Conservation (phyloP, 2,329 filamentous ascomycete species). For the Xylaria hypoxylon region DNA sequence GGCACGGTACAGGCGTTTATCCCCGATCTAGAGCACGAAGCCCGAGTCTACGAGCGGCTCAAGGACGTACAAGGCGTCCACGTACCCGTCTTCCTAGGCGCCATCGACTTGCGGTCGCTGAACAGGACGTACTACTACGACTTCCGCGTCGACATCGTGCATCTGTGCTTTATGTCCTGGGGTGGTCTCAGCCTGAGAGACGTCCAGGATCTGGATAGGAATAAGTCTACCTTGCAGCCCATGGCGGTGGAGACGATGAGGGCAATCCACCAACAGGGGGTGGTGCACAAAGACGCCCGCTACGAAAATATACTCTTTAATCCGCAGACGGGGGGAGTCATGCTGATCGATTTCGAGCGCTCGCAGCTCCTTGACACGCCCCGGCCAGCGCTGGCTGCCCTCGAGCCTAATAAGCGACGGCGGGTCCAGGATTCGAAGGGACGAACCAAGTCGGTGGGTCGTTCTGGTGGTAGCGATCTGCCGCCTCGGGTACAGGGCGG, state of each 20-base stretch:
- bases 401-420: conserved; percentile 43
- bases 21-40: conserved; percentile 52
- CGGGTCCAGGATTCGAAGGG: conserved; percentile 14
- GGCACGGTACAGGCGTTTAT: conserved; percentile 52
- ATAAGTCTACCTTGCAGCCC: conserved; percentile 12
- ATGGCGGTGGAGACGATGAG: conserved; percentile 31
- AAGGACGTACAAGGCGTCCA: conserved; percentile 51
- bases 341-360: conserved; percentile 53
- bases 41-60: conserved; percentile 52
- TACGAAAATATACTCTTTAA: conserved; percentile 48
- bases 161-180: conserved; percentile 53
- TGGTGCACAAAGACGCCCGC: conserved; percentile 47
- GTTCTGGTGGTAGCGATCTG: too few relatives aligned
- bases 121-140: conserved; percentile 52
- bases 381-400: conserved; percentile 35
- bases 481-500: too few relatives aligned
- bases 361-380: conserved; percentile 39
- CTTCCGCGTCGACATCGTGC: conserved; percentile 48
- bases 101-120: conserved; percentile 52
- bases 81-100: conserved; percentile 55
- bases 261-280: conserved; percentile 45
- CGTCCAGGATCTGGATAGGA: conserved; percentile 1
- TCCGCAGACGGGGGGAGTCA: conserved; percentile 42
- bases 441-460: conserved; percentile 15
- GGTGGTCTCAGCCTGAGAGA: conserved; percentile 43